phyloP scores from a whole-genome alignment of 2,329 filamentous ascomycete species.

The Rachicladosporium sp. region DNA sequence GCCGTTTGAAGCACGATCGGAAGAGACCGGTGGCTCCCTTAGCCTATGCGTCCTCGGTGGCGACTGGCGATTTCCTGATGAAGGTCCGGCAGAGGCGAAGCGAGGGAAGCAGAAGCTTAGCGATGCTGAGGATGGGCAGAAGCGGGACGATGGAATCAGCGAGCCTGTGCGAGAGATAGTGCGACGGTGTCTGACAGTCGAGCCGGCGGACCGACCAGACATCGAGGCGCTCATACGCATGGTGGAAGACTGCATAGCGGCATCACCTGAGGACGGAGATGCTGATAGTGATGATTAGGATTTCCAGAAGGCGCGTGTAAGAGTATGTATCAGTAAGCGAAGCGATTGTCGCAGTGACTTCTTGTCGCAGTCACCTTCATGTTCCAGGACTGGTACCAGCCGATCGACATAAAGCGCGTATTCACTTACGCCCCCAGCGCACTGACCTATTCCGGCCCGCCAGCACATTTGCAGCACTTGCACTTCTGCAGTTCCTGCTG shows the following conservation, averaged over 20 bases:
- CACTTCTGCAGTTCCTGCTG: too few species aligned
- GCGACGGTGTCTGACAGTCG: conserved; percentile 70
- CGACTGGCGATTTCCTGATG: conserved; percentile 93
- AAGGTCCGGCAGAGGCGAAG: conserved; percentile 49
- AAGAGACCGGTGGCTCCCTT: conserved; percentile 88
- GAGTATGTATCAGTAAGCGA: too few species aligned
- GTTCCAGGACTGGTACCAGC: too few species aligned
- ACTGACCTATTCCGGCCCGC: too few species aligned
- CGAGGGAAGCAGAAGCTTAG: conserved; percentile 42
- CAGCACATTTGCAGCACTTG: too few species aligned
- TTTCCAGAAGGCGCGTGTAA: too few species aligned
- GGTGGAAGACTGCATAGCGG: conserved; percentile 59
- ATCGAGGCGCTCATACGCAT: conserved; percentile 70
- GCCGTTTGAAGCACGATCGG: conserved; percentile 87
- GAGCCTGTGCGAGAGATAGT: conserved; percentile 80
- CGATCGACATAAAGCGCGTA: too few species aligned
- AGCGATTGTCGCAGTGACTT: too few species aligned
- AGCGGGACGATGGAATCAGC: conserved; percentile 50
- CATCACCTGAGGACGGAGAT: conserved; percentile 46
- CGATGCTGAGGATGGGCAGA: conserved; percentile 15
- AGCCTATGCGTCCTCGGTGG: conserved; percentile 87
- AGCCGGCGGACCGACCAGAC: conserved; percentile 77
- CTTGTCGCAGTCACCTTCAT: too few species aligned
- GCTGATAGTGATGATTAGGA: conserved; percentile 5
- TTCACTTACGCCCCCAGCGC: too few species aligned